A percentile compares a stretch with the other conserved stretches of the same genome.
Evolutionary conservation across 257 asterid species (phyloP).

Genomic region (Fraxinus excelsior): DNA sequence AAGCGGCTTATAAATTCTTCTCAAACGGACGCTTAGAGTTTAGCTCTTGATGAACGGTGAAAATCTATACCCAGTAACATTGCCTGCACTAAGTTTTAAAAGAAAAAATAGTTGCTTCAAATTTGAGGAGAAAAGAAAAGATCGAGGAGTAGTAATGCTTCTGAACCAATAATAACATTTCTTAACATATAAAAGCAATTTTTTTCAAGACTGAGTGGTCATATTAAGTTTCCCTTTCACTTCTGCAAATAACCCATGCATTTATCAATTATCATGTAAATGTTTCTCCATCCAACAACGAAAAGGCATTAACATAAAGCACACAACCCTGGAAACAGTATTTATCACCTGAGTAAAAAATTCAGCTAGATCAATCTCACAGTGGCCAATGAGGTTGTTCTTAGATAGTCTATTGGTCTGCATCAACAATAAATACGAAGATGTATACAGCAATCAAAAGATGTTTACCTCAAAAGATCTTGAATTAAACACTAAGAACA

Average conservation of each 20-base stretch:
- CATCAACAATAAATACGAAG: slow-evolving; percentile 34
- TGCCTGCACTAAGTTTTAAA: neutral
- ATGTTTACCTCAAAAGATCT: slow-evolving; percentile 7
- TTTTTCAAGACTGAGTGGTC: neutral
- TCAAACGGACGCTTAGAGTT: no score
- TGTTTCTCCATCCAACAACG: slow-evolving; percentile 20
- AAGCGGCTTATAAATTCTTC: no score
- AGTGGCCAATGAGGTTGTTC: slow-evolving; percentile 82
- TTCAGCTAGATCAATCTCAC: slow-evolving; percentile 88
- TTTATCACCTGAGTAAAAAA: slow-evolving; percentile 74
- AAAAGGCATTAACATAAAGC: slow-evolving; percentile 16
- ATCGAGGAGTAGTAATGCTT: neutral
- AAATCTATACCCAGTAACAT: neutral
- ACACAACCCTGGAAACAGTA: slow-evolving; percentile 14
- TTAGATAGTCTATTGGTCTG: slow-evolving; percentile 88
- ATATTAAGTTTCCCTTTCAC: slow-evolving; percentile 3
- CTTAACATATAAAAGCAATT: neutral
- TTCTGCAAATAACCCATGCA: slow-evolving; percentile 10
- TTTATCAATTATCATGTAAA: slow-evolving; percentile 16
- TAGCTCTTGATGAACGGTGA: neutral
- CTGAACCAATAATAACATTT: neutral
- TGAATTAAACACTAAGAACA: slow-evolving; percentile 3
- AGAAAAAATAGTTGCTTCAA: neutral
- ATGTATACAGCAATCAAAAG: neutral
- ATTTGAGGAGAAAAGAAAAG: neutral